phyloP scores from a whole-genome alignment of 345 rosid species.

The Rubroshorea leprosula region DNA sequence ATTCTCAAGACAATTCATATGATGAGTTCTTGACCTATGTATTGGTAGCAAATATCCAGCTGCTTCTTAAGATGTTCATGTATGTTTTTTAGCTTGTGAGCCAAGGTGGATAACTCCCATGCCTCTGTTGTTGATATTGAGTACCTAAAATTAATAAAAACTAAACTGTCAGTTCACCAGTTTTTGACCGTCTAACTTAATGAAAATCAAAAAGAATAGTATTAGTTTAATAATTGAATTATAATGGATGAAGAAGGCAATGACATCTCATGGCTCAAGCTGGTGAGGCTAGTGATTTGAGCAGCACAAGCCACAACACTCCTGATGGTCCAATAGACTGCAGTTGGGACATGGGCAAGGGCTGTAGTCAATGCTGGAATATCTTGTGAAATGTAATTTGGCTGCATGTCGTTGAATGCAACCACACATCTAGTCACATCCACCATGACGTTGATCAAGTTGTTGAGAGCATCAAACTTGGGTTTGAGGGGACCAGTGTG shows the following conservation, averaged over 20 bases:
- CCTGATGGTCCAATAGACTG: slow-evolving; percentile 57
- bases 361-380: slow-evolving; percentile 25
- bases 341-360: slow-evolving; percentile 41
- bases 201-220: background rate
- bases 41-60: slow-evolving; percentile 31
- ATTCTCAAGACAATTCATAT: background rate
- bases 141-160: slow-evolving; percentile 17
- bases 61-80: slow-evolving; percentile 32
- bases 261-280: slow-evolving; percentile 44
- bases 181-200: too few species aligned
- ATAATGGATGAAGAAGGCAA: slow-evolving; percentile 2
- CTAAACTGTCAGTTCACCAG: too few species aligned
- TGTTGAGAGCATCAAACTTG: slow-evolving; percentile 32
- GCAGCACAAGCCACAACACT: slow-evolving; percentile 41
- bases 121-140: slow-evolving; percentile 41
- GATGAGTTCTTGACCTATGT: slow-evolving; percentile 27
- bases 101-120: slow-evolving; percentile 70
- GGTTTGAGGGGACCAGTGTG: slow-evolving; percentile 27
- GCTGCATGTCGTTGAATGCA: slow-evolving; percentile 41
- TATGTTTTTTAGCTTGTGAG: slow-evolving; percentile 49
- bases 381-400: slow-evolving; percentile 35
- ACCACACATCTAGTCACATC: slow-evolving; percentile 43
- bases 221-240: background rate
- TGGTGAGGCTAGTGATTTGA: slow-evolving; percentile 39
- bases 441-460: slow-evolving; percentile 36